Evolutionary conservation across 306 rosid species (phyloP).

Genomic region (Senna siamea): DNA sequence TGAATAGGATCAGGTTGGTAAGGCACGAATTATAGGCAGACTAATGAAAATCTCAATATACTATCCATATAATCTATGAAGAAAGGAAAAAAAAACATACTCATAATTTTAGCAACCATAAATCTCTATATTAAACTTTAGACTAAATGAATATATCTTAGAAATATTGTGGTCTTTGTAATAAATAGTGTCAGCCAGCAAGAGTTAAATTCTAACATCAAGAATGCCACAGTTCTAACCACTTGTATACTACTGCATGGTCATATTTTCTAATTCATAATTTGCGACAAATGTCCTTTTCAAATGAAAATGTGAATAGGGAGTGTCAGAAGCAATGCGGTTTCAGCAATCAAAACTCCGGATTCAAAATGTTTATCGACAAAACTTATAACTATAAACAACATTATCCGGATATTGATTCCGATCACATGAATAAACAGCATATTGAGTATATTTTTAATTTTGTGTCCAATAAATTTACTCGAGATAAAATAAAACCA

Average conservation of each 20-base stretch:
- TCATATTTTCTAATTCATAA: background rate
- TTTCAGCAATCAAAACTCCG: background rate
- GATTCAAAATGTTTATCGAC: background rate
- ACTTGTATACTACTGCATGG: background rate
- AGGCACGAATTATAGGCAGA: conserved; percentile 38
- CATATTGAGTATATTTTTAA: background rate
- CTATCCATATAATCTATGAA: background rate
- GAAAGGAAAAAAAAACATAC: background rate
- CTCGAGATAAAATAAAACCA: background rate
- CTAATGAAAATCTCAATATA: background rate
- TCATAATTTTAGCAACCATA: background rate
- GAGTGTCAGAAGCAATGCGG: background rate
- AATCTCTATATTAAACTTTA: background rate
- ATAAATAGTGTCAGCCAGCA: background rate
- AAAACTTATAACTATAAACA: background rate
- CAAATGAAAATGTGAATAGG: background rate
- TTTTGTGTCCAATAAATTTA: background rate
- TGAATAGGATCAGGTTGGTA: conserved; percentile 76
- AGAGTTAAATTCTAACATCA: background rate
- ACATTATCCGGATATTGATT: background rate
- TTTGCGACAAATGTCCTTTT: background rate
- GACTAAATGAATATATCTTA: conserved; percentile 1
- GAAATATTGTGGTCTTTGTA: background rate
- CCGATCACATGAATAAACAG: background rate
- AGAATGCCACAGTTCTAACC: background rate